Conservation (phyloP, 495 filamentous ascomycete genomes). For the Oidiodendron maius region DNA sequence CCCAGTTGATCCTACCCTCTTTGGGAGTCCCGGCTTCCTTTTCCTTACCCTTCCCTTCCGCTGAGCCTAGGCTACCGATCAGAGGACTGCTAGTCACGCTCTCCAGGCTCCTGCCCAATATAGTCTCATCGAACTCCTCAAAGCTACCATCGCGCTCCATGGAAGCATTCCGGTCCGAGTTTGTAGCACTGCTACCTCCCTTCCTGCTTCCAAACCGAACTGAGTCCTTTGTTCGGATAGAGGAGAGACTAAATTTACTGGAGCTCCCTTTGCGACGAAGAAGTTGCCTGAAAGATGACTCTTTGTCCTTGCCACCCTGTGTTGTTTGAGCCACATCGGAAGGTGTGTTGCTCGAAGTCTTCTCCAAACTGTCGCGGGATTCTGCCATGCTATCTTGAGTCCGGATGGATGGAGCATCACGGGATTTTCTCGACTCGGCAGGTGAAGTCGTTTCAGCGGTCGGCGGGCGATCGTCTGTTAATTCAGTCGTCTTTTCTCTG, state of each 20-base stretch:
- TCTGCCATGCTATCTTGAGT: conserved; percentile 63
- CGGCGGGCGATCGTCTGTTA: neutral
- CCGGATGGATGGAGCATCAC: conserved; percentile 52
- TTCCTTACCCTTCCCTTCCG: conserved; percentile 7
- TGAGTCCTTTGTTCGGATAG: conserved; percentile 57
- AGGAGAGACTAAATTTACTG: conserved; percentile 70
- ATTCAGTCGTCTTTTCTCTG: conserved; percentile 10
- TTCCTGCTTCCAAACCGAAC: conserved; percentile 13
- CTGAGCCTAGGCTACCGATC: conserved; percentile 15
- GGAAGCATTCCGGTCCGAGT: conserved; percentile 21
- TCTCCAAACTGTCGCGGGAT: conserved; percentile 62
- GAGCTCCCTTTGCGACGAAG: conserved; percentile 76
- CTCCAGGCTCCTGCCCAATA: conserved; percentile 15
- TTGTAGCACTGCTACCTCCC: conserved; percentile 15
- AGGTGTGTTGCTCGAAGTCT: conserved; percentile 58
- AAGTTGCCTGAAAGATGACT: conserved; percentile 59
- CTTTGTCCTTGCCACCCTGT: conserved; percentile 43
- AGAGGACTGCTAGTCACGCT: conserved; percentile 23
- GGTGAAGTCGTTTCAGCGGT: conserved; percentile 35
- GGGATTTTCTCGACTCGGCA: conserved; percentile 56
- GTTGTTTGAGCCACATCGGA: conserved; percentile 50
- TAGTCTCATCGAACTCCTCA: conserved; percentile 20
- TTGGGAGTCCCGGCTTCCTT: conserved; percentile 11
- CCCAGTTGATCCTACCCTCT: conserved; percentile 23
- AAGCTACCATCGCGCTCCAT: conserved; percentile 20